phyloP scores from a whole-genome alignment of 257 asterid genomes.

The Solanum medicagineum region DNA sequence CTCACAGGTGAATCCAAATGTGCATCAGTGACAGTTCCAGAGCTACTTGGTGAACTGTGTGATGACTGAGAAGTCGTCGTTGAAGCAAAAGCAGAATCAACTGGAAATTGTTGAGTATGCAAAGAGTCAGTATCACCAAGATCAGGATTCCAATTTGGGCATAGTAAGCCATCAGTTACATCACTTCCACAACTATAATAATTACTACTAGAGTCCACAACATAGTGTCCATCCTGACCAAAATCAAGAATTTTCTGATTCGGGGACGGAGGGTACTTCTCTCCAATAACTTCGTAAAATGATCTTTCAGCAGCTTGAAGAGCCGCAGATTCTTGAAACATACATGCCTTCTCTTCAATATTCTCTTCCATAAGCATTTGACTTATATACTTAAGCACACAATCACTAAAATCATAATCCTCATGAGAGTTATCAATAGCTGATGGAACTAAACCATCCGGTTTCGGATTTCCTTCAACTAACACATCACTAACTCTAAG shows the following conservation, averaged over 20 bases:
- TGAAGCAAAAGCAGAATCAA: not conserved
- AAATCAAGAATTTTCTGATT: conserved; percentile 19
- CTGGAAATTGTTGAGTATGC: not conserved
- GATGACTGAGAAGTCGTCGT: not conserved
- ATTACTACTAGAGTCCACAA: conserved; percentile 4
- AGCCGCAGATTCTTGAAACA: conserved; percentile 74
- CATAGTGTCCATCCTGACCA: conserved; percentile 7
- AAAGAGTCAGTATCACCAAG: not conserved
- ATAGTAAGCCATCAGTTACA: conserved; percentile 7
- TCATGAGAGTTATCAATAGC: conserved; percentile 22
- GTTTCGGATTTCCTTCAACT: not conserved
- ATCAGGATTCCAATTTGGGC: conserved; percentile 31
- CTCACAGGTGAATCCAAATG: conserved; percentile 2
- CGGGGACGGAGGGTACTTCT: conserved; percentile 22
- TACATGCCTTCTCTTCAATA: conserved; percentile 56
- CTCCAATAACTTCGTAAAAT: conserved; percentile 56
- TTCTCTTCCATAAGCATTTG: conserved; percentile 81
- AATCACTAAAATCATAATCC: conserved; percentile 61
- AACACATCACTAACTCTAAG: conserved; percentile 13
- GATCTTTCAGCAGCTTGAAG: conserved; percentile 80
- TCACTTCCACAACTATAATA: not conserved
- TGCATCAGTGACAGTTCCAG: not conserved
- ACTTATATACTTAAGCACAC: conserved; percentile 46
- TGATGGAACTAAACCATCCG: conserved; percentile 10
- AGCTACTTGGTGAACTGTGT: not conserved